Evolutionary conservation across 1,284 basidiomycete species (phyloP), one percentile per base, ranked within the genome.

Genomic region (Lentinula novae-zelandiae): DNA sequence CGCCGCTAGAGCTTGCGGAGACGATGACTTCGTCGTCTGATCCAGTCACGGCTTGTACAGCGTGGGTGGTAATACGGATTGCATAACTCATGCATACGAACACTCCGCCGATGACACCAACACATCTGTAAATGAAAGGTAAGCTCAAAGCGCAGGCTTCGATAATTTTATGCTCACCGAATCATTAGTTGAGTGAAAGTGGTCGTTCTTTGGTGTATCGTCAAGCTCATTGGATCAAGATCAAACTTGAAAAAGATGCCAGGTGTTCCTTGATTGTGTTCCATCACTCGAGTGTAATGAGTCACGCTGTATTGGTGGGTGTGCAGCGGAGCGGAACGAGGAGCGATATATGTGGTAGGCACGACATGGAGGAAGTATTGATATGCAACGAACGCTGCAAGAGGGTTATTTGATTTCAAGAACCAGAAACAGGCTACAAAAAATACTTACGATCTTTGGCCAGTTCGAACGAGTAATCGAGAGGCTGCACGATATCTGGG

Each of bases 181-280:
- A 98, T 92, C 64, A 98, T 71, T 65, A 98, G 85, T 65, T 95
- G 89, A 1, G 90, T 71, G 51, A 98, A 75, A 0, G 85, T 79
- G 0, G 90, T 95, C 1, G 95, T 96, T 7, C 95, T 85, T 73
- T 98, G 93, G 64, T 90, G 84, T 54, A 98, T 86, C 0, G 85
- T 90, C 66, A 99, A 81, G 9, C 84, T 81, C 73, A 99, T 83
- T 1, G 95, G 94, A 71, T 99, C 96, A 33, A 98, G 77, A 64
- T 99, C 96, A 71, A 95, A 98, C 73, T 96, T 96, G 87, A 96
- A 95, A 80, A 95, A 96, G 69, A 96, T 95, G 15, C 94, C 94
- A 0, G 96, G 96, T 0, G 93, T 89, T 3, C 91, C 93, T 31
- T 79, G 75, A 62, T 91, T 86, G 69, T 95, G 92, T 51, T 88